Evolutionary conservation across 306 rosid genomes (phyloP).

Genomic region (Gillenia trifoliata): DNA sequence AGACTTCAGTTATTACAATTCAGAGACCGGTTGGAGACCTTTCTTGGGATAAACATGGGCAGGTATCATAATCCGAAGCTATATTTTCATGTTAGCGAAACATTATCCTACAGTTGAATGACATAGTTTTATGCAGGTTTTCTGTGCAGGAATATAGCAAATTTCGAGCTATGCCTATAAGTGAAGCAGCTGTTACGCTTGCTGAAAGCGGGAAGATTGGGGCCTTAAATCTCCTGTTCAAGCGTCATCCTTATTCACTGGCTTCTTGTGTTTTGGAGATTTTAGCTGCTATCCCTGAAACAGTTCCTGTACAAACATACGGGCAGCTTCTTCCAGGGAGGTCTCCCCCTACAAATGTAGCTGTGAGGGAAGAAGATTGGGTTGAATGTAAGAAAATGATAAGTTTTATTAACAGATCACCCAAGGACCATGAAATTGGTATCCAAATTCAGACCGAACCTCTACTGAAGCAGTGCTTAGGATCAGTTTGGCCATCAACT

Average conservation of each 20-base stretch:
- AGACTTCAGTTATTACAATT: slow-evolving; percentile 84
- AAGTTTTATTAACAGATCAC: slow-evolving; percentile 41
- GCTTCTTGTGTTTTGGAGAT: slow-evolving; percentile 65
- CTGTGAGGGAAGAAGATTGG: slow-evolving; percentile 93
- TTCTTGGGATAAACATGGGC: slow-evolving; percentile 97
- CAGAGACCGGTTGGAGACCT: slow-evolving; percentile 85
- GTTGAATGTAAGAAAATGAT: slow-evolving; percentile 91
- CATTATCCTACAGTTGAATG: slow-evolving; percentile 41
- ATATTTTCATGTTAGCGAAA: background rate
- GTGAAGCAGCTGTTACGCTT: slow-evolving; percentile 67
- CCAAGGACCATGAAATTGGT: slow-evolving; percentile 40
- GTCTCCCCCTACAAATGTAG: slow-evolving; percentile 67
- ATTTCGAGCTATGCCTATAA: slow-evolving; percentile 75
- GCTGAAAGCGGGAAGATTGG: slow-evolving; percentile 95
- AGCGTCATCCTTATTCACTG: slow-evolving; percentile 88
- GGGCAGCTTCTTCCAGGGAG: slow-evolving; percentile 95
- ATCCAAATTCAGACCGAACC: slow-evolving; percentile 78
- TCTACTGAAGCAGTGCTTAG: slow-evolving; percentile 63
- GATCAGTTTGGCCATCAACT: slow-evolving; percentile 76
- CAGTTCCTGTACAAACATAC: slow-evolving; percentile 80
- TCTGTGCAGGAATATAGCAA: slow-evolving; percentile 88
- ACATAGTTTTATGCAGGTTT: slow-evolving; percentile 84
- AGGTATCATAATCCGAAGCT: slow-evolving; percentile 48
- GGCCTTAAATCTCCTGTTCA: slow-evolving; percentile 81
- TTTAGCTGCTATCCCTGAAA: slow-evolving; percentile 88